Evolutionary conservation across 306 rosid genomes (phyloP).

Genomic region (Datisca glomerata): DNA sequence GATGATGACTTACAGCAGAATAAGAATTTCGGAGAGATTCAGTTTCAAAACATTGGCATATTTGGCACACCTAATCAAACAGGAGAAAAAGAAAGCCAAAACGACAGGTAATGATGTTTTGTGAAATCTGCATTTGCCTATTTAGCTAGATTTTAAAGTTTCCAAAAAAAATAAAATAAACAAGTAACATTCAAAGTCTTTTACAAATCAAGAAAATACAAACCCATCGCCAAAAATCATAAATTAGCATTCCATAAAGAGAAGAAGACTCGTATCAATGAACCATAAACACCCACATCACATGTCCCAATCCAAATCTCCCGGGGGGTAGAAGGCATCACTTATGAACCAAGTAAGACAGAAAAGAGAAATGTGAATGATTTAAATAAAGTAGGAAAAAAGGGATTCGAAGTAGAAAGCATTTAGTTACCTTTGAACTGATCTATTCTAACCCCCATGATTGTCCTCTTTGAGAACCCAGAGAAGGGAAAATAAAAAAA

Average conservation of each 20-base stretch:
- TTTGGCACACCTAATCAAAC: background rate
- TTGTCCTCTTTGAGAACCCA: slow-evolving; percentile 50
- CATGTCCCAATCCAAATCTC: slow-evolving; percentile 20
- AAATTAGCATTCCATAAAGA: slow-evolving; percentile 3
- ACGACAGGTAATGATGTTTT: slow-evolving; percentile 10
- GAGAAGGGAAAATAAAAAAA: slow-evolving; percentile 33
- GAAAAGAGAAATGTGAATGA: slow-evolving; percentile 29
- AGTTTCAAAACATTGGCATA: slow-evolving; percentile 1
- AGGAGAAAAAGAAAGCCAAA: slow-evolving; percentile 6
- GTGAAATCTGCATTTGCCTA: slow-evolving; percentile 11
- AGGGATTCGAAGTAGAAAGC: slow-evolving; percentile 32
- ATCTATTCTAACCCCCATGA: slow-evolving; percentile 48
- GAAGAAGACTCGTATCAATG: slow-evolving; percentile 23
- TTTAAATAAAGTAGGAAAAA: slow-evolving; percentile 15
- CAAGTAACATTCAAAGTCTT: background rate
- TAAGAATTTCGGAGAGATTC: slow-evolving; percentile 7
- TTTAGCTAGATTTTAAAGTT: slow-evolving; percentile 15
- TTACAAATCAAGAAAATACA: background rate
- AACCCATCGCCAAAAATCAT: slow-evolving; percentile 12
- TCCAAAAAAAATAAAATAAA: slow-evolving; percentile 21
- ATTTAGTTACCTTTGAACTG: slow-evolving; percentile 59
- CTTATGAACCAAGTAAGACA: slow-evolving; percentile 77
- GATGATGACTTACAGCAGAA: background rate
- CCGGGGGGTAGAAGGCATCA: slow-evolving; percentile 44
- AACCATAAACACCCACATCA: slow-evolving; percentile 21